Percentiles rank a stretch among this genome's conserved stretches.
phyloP scores from a whole-genome alignment of 768 basidiomycete species.

The Amanita pseudoporphyria region DNA sequence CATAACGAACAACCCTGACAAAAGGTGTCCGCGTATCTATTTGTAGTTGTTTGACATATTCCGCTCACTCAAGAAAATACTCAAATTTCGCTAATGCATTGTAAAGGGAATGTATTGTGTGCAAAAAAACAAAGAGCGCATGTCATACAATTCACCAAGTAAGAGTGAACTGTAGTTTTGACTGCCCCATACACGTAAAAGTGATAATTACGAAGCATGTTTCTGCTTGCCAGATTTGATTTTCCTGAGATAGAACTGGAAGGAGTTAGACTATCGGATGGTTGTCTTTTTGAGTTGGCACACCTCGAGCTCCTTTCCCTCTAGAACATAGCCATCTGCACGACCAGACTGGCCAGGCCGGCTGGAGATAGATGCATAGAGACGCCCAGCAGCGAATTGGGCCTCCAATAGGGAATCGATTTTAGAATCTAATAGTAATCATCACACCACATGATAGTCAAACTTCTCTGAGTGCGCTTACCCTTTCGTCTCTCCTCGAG shows the following conservation, averaged over 20 bases:
- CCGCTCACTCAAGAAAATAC: not conserved
- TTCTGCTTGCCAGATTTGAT: constrained; percentile 92
- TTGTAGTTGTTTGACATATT: not conserved
- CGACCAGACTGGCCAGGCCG: constrained; percentile 97
- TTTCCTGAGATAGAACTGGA: constrained; percentile 89
- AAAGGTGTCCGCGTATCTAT: not conserved
- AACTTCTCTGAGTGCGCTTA: constrained; percentile 15
- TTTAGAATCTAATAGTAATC: constrained; percentile 58
- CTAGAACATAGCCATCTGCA: constrained; percentile 93
- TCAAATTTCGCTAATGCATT: not conserved
- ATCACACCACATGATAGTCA: constrained; percentile 1
- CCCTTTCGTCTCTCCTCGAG: constrained; percentile 90
- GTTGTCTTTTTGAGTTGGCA: constrained; percentile 15
- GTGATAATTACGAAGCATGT: constrained; percentile 43
- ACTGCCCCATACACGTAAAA: constrained; percentile 11
- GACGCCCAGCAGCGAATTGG: constrained; percentile 91
- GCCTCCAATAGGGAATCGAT: constrained; percentile 82
- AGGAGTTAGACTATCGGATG: constrained; percentile 8
- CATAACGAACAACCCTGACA: not conserved
- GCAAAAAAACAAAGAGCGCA: not conserved
- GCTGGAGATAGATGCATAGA: constrained; percentile 89
- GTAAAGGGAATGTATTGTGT: constrained; percentile 2
- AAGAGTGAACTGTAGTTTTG: constrained; percentile 7
- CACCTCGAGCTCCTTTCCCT: constrained; percentile 98
- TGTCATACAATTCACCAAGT: constrained; percentile 7